Evolutionary conservation across 2,329 filamentous ascomycete genomes (phyloP), one percentile per base, ranked within the genome.

Genomic region (Phoma sp.): DNA sequence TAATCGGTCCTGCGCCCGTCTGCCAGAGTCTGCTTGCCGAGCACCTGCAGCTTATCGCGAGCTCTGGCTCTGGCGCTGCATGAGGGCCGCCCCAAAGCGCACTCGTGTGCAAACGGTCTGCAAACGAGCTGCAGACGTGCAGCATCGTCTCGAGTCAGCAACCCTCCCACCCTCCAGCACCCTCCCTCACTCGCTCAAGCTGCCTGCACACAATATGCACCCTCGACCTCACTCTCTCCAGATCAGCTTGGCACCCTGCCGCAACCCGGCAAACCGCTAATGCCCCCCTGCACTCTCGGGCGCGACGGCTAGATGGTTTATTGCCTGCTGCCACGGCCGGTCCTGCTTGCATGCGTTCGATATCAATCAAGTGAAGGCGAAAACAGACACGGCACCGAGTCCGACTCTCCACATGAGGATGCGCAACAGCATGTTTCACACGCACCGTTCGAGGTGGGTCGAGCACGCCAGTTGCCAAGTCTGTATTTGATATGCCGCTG

Each of bases 381-480:
- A 47, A 24, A 39, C 33, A 33, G 30, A 41, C 42, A 38, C 39
- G 44, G 43, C 60, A 61, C 62, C 47, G 58, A 37, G 42, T 45
- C 47, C 30, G 52, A 33, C 10, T 41, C 51, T 46, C 51, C 40
- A 64, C 65, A 62, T 60, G 56, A 64, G 53, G 61, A 70, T 68
- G 52, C 55, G 60, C 59, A 57, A 59, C 55, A 55, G 51, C 54
- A 47, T 65, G 66, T 68, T 69, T 69, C 64, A 67, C 60, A 47
- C 56, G 55, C 43, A 55, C 62, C 60, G 58, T 59, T 62, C 56
- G 47, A 47, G 50, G 60, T 61, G 62, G 61, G 60, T 60, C 63
- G 49, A 58, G 54, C 40, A 55, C 41, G 46, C 46, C 46, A 40
- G 37, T 45, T 58, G 50, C 49, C 61, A 69, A 62, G 60, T 39